phyloP scores from a whole-genome alignment of 108 stramenopile species.

The Schizochytrium sp. region DNA sequence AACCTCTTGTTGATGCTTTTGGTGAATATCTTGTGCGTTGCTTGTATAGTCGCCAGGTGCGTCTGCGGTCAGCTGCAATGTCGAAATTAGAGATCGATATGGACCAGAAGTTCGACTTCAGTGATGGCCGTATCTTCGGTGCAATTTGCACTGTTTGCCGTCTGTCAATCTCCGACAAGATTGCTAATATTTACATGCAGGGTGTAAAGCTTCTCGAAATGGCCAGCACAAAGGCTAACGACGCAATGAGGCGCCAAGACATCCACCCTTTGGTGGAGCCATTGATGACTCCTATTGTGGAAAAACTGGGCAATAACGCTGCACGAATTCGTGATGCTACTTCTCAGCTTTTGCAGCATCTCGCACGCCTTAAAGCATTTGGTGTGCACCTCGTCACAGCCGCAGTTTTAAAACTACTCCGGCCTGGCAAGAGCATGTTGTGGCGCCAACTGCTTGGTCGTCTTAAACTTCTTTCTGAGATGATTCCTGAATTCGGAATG shows the following conservation, averaged over 20 bases:
- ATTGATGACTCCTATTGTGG: neutral
- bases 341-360: neutral
- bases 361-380: neutral
- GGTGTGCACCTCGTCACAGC: neutral
- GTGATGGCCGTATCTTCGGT: neutral
- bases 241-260: neutral
- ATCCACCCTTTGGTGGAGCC: neutral
- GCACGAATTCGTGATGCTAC: constrained; percentile 44
- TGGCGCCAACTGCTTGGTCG: constrained; percentile 58
- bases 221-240: constrained; percentile 3
- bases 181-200: constrained; percentile 70
- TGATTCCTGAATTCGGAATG: constrained; percentile 34
- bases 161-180: constrained; percentile 72
- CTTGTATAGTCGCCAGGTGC: constrained; percentile 71
- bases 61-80: constrained; percentile 73
- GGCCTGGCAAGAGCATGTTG: constrained; percentile 50
- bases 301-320: constrained; percentile 50
- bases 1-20: constrained; percentile 62
- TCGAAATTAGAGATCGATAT: constrained; percentile 65
- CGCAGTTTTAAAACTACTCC: neutral
- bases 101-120: neutral
- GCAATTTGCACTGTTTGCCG: constrained; percentile 59
- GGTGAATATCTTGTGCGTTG: constrained; percentile 76
- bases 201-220: constrained; percentile 37
- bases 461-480: constrained; percentile 37